Conservation (phyloP, 208 protist species). For the Leishmania mexicana region DNA sequence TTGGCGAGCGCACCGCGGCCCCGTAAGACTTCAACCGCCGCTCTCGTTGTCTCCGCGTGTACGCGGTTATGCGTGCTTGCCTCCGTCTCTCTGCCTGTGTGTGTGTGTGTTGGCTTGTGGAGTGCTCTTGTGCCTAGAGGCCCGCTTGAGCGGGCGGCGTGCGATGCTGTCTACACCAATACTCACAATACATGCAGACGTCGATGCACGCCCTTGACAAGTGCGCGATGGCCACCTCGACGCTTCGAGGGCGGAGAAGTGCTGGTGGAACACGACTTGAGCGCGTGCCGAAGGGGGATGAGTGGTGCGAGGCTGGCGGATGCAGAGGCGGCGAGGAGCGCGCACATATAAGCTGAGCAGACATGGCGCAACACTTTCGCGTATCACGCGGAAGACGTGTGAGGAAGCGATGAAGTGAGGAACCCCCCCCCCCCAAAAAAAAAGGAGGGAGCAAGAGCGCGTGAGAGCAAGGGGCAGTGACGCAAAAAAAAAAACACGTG, state of each 20-base stretch:
- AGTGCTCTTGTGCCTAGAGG: not conserved
- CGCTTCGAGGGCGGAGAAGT: too few species aligned
- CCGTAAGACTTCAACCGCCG: too few species aligned
- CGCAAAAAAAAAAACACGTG: not conserved
- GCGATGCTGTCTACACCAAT: not conserved
- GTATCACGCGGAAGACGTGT: not conserved
- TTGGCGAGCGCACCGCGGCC: not conserved
- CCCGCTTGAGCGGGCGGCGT: not conserved
- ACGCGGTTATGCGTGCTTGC: not conserved
- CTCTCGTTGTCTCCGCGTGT: not conserved
- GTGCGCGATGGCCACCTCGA: not conserved
- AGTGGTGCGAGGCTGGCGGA: not conserved
- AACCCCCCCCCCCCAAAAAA: not conserved
- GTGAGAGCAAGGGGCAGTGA: not conserved
- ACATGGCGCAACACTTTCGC: not conserved
- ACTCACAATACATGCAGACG: not conserved
- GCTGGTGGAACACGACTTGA: not conserved
- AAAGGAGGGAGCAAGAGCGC: not conserved
- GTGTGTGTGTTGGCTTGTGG: not conserved
- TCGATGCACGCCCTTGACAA: not conserved
- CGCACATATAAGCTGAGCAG: not conserved
- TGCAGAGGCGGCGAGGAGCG: not conserved
- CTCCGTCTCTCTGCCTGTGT: not conserved
- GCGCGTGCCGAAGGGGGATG: not conserved
- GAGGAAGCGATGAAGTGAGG: not conserved